Percentiles rank a stretch among this genome's conserved stretches.
phyloP scores from a whole-genome alignment of 352 stramenopile species.

The Elongisporangium anandrum region DNA sequence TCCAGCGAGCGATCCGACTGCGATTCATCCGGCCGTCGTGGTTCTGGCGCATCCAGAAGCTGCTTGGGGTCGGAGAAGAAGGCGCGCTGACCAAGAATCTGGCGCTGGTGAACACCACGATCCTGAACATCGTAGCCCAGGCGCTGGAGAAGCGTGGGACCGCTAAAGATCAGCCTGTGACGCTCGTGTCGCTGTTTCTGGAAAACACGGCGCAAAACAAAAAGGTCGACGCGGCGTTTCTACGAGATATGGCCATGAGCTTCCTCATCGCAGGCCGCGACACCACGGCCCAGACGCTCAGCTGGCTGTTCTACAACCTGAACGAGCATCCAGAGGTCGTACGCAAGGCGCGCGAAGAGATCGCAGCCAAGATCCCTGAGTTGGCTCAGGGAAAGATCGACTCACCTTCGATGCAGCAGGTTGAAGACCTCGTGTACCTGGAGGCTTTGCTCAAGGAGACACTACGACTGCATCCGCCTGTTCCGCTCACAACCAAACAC shows the following conservation, averaged over 20 bases:
- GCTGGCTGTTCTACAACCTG: slow-evolving; percentile 80
- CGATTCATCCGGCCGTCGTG: slow-evolving; percentile 14
- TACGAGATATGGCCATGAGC: slow-evolving; percentile 73
- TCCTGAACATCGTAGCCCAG: slow-evolving; percentile 30
- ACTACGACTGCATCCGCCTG: too few relatives aligned
- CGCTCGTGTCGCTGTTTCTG: slow-evolving; percentile 7
- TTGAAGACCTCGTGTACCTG: slow-evolving; percentile 48
- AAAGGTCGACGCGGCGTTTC: slow-evolving; percentile 23
- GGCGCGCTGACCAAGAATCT: slow-evolving; percentile 22
- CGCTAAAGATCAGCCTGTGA: too few relatives aligned
- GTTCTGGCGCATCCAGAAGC: slow-evolving; percentile 21
- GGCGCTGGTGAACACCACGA: slow-evolving; percentile 25
- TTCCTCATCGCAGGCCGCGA: slow-evolving; percentile 74
- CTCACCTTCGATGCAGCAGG: slow-evolving; percentile 35
- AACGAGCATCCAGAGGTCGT: slow-evolving; percentile 52
- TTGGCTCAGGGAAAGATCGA: slow-evolving; percentile 12
- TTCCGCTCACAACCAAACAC: too few relatives aligned
- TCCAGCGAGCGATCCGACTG: slow-evolving; percentile 6
- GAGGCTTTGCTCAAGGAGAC: too few relatives aligned
- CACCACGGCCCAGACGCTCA: too few relatives aligned
- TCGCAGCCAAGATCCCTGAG: slow-evolving; percentile 24
- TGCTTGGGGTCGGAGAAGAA: slow-evolving; percentile 26
- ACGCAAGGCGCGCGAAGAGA: slow-evolving; percentile 32
- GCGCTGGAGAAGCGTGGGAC: slow-evolving; percentile 17
- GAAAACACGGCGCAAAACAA: slow-evolving; percentile 9